Conservation (phyloP, 805 yeast genomes). For the Barnettozyma sp. region DNA sequence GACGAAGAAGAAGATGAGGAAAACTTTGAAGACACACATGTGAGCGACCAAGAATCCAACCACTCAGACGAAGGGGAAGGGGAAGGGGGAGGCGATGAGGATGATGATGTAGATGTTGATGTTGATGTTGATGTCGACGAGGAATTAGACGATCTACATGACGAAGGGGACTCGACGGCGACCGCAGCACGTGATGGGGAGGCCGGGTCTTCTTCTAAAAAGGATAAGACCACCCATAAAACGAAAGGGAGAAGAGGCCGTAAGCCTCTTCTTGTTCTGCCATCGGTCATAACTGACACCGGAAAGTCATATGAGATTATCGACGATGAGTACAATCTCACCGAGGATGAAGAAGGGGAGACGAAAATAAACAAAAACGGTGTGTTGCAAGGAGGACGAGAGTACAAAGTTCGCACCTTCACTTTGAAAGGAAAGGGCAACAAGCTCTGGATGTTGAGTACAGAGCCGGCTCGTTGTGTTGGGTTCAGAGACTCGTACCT, state of each 20-base stretch:
- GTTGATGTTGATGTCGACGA: not conserved
- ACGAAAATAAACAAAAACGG: conserved; percentile 66
- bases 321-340: conserved; percentile 73
- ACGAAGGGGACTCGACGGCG: conserved; percentile 15
- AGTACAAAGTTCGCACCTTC: conserved; percentile 65
- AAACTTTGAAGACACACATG: not conserved
- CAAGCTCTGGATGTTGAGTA: conserved; percentile 78
- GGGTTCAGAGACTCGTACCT: conserved; percentile 91
- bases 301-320: conserved; percentile 59
- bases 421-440: conserved; percentile 55
- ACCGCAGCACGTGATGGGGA: conserved; percentile 20
- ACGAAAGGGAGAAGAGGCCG: conserved; percentile 36
- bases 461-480: conserved; percentile 93
- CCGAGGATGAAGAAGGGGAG: conserved; percentile 74
- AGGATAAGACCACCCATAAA: conserved; percentile 10
- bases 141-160: conserved; percentile 2
- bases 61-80: conserved; percentile 1
- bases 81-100: not conserved
- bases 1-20: conserved; percentile 1
- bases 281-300: conserved; percentile 49
- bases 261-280: conserved; percentile 27
- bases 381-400: conserved; percentile 60
- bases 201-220: conserved; percentile 6
- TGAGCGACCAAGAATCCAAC: conserved; percentile 1
- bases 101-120: not conserved